Evolutionary conservation across 768 basidiomycete species (phyloP).

Genomic region (Rhizopogon vesiculosus): DNA sequence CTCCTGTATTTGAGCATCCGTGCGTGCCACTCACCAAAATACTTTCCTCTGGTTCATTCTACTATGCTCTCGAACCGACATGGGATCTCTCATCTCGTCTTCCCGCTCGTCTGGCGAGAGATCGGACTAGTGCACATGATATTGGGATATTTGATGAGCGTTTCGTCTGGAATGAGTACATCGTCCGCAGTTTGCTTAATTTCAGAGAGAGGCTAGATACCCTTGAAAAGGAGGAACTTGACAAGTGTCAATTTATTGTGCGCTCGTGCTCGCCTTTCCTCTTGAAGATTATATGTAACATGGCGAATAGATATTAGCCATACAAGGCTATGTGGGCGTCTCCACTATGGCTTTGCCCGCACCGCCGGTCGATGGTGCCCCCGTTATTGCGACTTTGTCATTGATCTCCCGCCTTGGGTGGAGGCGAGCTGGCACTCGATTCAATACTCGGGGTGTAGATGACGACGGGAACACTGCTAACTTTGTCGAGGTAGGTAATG

Average conservation of each 20-base stretch:
- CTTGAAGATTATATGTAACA: conserved; percentile 4
- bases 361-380: conserved; percentile 70
- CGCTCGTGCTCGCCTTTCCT: conserved; percentile 24
- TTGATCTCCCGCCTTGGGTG: conserved; percentile 87
- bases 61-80: conserved; percentile 74
- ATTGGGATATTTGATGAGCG: conserved; percentile 69
- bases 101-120: conserved; percentile 58
- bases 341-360: conserved; percentile 73
- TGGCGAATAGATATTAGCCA: conserved; percentile 65
- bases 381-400: conserved; percentile 67
- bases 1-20: conserved; percentile 81
- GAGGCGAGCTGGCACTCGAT: conserved; percentile 95
- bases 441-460: conserved; percentile 95
- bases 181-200: conserved; percentile 81
- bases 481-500: conserved; percentile 78
- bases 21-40: conserved; percentile 89
- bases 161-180: conserved; percentile 95
- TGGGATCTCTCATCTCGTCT: conserved; percentile 93
- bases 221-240: conserved; percentile 67
- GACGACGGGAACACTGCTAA: conserved; percentile 95
- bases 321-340: conserved; percentile 92
- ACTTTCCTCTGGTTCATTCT: conserved; percentile 88
- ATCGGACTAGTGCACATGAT: conserved; percentile 40
- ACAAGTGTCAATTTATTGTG: conserved; percentile 82
- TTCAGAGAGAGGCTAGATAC: conserved; percentile 78